Percentiles rank a stretch among this genome's conserved stretches.
These are phyloP conservation scores for Talaromyces sp. DNA, from an alignment of 2,329 filamentous ascomycete genomes.

Conservation along the genomic window DNA sequence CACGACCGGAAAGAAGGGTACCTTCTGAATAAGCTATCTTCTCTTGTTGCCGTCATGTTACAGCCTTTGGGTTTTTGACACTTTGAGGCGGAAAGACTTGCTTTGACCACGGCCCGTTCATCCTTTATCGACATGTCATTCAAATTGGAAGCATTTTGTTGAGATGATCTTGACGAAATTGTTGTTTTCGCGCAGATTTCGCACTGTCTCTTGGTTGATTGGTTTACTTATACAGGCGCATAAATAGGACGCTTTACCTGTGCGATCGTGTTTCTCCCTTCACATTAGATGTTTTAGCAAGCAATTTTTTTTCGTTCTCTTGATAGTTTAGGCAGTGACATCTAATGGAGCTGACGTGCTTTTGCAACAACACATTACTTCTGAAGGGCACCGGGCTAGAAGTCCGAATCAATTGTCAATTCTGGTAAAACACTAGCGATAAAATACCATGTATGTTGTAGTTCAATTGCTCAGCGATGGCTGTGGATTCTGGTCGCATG, in stretches of 20 bases:
- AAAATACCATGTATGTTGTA: neutral
- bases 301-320: neutral
- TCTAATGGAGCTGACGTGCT: neutral
- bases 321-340: constrained; percentile 8
- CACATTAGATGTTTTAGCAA: constrained; percentile 9
- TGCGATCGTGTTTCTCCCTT: neutral
- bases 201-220: neutral
- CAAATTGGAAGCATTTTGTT: constrained; percentile 22
- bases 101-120: neutral
- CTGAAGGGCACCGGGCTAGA: neutral
- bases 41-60: neutral
- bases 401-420: neutral
- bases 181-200: constrained; percentile 24
- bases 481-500: too few relatives aligned
- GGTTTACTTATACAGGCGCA: neutral
- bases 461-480: too few relatives aligned
- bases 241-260: neutral
- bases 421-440: neutral
- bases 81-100: neutral
- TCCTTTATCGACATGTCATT: constrained; percentile 2
- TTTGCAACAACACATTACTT: neutral
- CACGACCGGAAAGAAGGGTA: constrained; percentile 34
- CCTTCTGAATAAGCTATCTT: constrained; percentile 10
- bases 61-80: neutral
- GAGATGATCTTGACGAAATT: constrained; percentile 31